phyloP scores from a whole-genome alignment of 345 rosid species.

The Isatis tinctoria region DNA sequence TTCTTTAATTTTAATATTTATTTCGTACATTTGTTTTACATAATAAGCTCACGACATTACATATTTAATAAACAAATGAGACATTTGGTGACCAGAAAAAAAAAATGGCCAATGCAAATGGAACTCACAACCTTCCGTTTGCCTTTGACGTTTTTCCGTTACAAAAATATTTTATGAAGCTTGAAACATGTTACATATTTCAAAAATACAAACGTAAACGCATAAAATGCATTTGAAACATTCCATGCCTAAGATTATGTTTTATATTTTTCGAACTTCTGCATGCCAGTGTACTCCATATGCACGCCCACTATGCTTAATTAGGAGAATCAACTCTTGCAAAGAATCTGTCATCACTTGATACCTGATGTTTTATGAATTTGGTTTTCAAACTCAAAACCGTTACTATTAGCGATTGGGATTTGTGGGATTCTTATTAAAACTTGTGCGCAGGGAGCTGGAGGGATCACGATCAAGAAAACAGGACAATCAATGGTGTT shows the following conservation, averaged over 20 bases:
- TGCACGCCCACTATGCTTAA: too few relatives aligned
- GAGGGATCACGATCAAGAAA: constrained; percentile 76
- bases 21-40: neutral
- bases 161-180: neutral
- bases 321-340: too few relatives aligned
- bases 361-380: neutral
- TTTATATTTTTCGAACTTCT: too few relatives aligned
- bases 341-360: neutral
- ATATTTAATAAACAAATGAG: too few relatives aligned
- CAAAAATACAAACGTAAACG: neutral
- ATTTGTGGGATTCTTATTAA: neutral
- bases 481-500: constrained; percentile 67
- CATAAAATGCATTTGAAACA: neutral
- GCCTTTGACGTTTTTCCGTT: neutral
- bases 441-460: constrained; percentile 49
- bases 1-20: neutral
- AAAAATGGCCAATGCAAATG: too few relatives aligned
- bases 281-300: too few relatives aligned
- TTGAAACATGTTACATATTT: neutral
- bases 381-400: neutral
- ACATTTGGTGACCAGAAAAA: too few relatives aligned
- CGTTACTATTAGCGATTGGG: neutral
- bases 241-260: too few relatives aligned
- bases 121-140: neutral
- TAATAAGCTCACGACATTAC: neutral